Conservation (phyloP, 1,139 yeast species). For the Taiozyma onychis region DNA sequence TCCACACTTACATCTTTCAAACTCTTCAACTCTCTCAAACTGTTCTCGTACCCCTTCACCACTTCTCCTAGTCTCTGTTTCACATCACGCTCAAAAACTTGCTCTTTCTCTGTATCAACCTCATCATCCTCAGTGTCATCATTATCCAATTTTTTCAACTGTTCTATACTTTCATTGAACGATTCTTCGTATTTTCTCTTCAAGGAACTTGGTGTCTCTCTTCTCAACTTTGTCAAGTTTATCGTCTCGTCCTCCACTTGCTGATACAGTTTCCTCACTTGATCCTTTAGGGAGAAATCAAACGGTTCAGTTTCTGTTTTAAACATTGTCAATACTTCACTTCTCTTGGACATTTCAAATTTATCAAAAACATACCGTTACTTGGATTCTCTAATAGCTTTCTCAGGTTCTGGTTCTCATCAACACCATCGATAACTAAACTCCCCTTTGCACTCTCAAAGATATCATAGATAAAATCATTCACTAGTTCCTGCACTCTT, state of each 20-base stretch:
- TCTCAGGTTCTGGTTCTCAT: constrained; percentile 3
- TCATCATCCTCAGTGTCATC: constrained; percentile 13
- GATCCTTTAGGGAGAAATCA: constrained; percentile 50
- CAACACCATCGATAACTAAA: constrained; percentile 20
- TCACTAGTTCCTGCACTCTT: constrained; percentile 15
- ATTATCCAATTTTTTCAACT: constrained; percentile 20
- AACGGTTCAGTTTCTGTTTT: constrained; percentile 47
- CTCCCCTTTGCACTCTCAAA: constrained; percentile 14
- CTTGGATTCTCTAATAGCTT: constrained; percentile 15
- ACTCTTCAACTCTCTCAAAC: constrained; percentile 15
- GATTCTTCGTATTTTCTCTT: constrained; percentile 25
- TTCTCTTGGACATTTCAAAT: neutral
- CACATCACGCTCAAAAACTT: constrained; percentile 9
- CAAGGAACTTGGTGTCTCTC: constrained; percentile 42
- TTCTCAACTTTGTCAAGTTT: constrained; percentile 44
- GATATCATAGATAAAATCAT: constrained; percentile 20
- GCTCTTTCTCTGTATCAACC: constrained; percentile 11
- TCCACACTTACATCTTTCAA: constrained; percentile 17
- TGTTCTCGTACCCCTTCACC: constrained; percentile 15
- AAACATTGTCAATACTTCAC: neutral
- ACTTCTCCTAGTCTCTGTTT: constrained; percentile 10
- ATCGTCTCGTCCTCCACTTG: constrained; percentile 55
- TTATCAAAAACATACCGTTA: constrained; percentile 6
- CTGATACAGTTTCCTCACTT: constrained; percentile 45
- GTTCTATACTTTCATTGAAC: constrained; percentile 19